phyloP scores from a whole-genome alignment of 176 grass and related monocot species.

The Aegilops umbellulata region DNA sequence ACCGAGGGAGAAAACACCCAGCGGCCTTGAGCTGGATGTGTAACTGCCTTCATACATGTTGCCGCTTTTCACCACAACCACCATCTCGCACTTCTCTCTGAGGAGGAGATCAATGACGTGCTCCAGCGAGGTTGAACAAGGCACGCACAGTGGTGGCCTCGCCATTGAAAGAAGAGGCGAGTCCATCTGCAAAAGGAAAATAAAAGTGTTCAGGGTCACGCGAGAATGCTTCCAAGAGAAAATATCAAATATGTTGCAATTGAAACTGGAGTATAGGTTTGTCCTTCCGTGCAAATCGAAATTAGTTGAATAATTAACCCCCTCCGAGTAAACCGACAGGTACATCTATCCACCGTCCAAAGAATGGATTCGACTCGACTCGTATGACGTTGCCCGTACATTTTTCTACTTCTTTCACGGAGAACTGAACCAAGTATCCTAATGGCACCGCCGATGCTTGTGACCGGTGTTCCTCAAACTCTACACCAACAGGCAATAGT shows the following conservation, averaged over 20 bases:
- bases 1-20: constrained; percentile 65
- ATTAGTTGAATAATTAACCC: background rate
- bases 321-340: background rate
- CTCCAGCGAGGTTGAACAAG: constrained; percentile 57
- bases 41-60: constrained; percentile 67
- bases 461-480: background rate
- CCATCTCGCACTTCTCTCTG: constrained; percentile 58
- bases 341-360: background rate
- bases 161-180: constrained; percentile 65
- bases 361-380: background rate
- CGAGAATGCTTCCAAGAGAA: background rate
- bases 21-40: constrained; percentile 60
- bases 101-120: constrained; percentile 70
- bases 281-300: too few species aligned
- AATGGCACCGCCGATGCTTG: background rate
- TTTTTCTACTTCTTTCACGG: background rate
- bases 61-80: constrained; percentile 59
- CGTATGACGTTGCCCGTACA: background rate
- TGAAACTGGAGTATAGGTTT: background rate
- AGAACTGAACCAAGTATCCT: background rate
- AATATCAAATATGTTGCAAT: background rate
- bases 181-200: constrained; percentile 52
- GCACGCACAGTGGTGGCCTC: constrained; percentile 63
- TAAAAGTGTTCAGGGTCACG: background rate
- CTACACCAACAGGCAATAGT: background rate